Conservation (phyloP, 192 early-diverging fungal genomes). For the Podila verticillata region DNA sequence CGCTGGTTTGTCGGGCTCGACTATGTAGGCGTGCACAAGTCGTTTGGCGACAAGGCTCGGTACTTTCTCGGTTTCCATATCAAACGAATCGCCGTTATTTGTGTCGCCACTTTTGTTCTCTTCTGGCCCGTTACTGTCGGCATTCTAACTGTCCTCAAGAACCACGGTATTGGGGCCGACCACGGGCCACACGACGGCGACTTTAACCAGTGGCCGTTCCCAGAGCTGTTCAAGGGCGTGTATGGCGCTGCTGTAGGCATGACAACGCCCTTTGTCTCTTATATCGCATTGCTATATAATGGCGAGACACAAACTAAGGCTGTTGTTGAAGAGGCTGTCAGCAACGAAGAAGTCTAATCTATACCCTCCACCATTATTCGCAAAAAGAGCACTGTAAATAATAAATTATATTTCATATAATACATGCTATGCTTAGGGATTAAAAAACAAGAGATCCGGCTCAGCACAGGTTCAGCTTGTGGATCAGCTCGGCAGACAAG, state of each 20-base stretch:
- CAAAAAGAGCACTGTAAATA: too few relatives aligned
- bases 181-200: conserved; percentile 10
- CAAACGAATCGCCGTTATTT: conserved; percentile 13
- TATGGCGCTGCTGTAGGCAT: conserved; percentile 17
- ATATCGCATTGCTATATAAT: conserved; percentile 25
- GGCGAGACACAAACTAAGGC: conserved; percentile 11
- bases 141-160: conserved; percentile 3
- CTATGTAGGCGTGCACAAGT: not conserved
- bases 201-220: conserved; percentile 24
- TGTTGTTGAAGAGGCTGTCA: too few relatives aligned
- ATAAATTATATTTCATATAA: too few relatives aligned
- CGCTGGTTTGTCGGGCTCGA: conserved; percentile 26
- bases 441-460: not conserved
- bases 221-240: conserved; percentile 21
- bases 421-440: too few relatives aligned
- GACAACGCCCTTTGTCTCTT: conserved; percentile 23
- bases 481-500: conserved; percentile 24
- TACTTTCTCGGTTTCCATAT: conserved; percentile 10
- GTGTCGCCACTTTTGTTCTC: conserved; percentile 16
- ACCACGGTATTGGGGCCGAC: conserved; percentile 11
- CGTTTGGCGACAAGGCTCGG: not conserved
- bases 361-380: too few relatives aligned
- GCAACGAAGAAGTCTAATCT: too few relatives aligned
- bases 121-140: conserved; percentile 27
- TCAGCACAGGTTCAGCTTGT: conserved; percentile 29